These are phyloP conservation scores for Boletus sp. DNA, from an alignment of 768 basidiomycete species.

Conservation along the genomic window DNA sequence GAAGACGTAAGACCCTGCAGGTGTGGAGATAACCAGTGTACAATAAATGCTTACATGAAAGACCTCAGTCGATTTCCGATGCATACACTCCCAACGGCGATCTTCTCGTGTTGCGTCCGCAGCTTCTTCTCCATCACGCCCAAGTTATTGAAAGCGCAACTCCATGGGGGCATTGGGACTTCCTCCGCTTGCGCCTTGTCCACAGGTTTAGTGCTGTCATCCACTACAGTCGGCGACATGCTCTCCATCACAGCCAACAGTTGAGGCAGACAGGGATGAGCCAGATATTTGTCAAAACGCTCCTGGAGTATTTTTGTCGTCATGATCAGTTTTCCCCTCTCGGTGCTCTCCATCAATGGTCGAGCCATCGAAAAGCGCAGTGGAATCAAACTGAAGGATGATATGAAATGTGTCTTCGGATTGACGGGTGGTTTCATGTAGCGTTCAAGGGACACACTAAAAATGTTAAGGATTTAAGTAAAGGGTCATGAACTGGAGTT, in stretches of 20 bases:
- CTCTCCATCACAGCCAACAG: not conserved
- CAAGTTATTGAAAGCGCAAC: constrained; percentile 12
- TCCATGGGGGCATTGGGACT: not conserved
- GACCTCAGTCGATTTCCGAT: constrained; percentile 10
- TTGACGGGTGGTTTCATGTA: constrained; percentile 17
- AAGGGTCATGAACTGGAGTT: not conserved
- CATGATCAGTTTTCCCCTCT: constrained; percentile 10
- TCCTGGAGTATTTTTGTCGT: constrained; percentile 15
- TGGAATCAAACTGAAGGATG: constrained; percentile 13
- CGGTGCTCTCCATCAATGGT: constrained; percentile 2
- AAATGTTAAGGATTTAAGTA: no score
- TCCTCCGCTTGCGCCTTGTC: not conserved
- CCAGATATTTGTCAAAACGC: constrained; percentile 8
- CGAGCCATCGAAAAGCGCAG: constrained; percentile 16
- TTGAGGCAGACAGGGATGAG: constrained; percentile 16
- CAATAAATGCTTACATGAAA: constrained; percentile 1
- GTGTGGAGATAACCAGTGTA: no score
- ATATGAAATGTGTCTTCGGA: constrained; percentile 18
- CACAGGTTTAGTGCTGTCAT: not conserved
- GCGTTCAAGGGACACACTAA: constrained; percentile 18
- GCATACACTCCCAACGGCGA: constrained; percentile 1
- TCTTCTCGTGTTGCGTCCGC: not conserved
- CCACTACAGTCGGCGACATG: not conserved
- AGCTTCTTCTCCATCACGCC: constrained; percentile 13
- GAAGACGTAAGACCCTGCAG: not conserved